phyloP scores from a whole-genome alignment of 768 basidiomycete species.

The Suillus variegatus region DNA sequence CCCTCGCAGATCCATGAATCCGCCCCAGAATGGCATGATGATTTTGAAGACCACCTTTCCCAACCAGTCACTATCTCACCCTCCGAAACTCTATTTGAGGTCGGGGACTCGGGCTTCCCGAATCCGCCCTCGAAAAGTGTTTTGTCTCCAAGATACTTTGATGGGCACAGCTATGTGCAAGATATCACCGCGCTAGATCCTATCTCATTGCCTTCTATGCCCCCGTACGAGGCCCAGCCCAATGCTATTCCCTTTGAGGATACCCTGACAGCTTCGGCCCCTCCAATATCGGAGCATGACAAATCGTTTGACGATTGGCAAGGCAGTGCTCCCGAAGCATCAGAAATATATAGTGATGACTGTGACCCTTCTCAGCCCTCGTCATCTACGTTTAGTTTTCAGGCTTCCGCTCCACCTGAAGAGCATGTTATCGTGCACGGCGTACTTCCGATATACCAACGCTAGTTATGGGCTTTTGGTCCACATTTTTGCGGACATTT shows the following conservation, averaged over 20 bases:
- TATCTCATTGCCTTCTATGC: neutral
- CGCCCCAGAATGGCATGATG: conserved; percentile 57
- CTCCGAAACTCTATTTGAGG: conserved; percentile 48
- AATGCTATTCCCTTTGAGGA: conserved; percentile 35
- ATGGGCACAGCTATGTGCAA: conserved; percentile 1
- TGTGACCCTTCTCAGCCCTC: conserved; percentile 8
- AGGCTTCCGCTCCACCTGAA: conserved; percentile 8
- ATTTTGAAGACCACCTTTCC: conserved; percentile 41
- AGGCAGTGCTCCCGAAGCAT: conserved; percentile 8
- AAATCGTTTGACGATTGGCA: conserved; percentile 26
- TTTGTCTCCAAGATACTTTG: neutral
- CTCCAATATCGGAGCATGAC: conserved; percentile 30
- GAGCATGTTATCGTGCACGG: conserved; percentile 15
- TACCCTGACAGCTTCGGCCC: conserved; percentile 50
- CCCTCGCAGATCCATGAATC: conserved; percentile 34
- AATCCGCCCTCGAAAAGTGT: conserved; percentile 1
- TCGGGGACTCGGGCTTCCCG: neutral
- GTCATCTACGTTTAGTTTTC: conserved; percentile 3
- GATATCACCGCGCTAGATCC: neutral
- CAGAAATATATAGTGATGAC: conserved; percentile 4
- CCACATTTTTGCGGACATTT: neutral
- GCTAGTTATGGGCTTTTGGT: conserved; percentile 18
- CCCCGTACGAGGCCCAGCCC: neutral
- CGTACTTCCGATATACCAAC: conserved; percentile 30
- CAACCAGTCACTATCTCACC: conserved; percentile 36